These are phyloP conservation scores for Claviceps fusiformis DNA, from an alignment of 2,329 filamentous ascomycete species.

Conservation along the genomic window DNA sequence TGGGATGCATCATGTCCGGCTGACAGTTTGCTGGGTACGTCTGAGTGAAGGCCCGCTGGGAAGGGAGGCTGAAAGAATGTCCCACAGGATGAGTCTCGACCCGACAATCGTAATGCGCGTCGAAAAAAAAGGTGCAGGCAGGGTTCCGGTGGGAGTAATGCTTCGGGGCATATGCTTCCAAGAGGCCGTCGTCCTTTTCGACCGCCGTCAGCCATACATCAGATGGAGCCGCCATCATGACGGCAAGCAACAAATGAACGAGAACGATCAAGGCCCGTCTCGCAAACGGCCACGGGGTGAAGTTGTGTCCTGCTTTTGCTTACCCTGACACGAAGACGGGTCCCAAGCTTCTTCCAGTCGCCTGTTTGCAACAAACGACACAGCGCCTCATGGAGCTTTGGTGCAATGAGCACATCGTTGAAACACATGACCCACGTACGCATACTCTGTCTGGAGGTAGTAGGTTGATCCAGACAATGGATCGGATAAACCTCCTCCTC, in stretches of 20 bases:
- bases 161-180: slow-evolving; percentile 6
- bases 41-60: slow-evolving; percentile 5
- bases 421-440: slow-evolving; percentile 7
- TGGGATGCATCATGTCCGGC: neutral
- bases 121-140: slow-evolving; percentile 4
- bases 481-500: slow-evolving; percentile 3
- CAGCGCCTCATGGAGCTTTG: slow-evolving; percentile 2
- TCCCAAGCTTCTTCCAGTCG: slow-evolving; percentile 6
- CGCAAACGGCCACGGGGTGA: neutral
- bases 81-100: slow-evolving; percentile 3
- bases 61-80: neutral
- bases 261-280: neutral
- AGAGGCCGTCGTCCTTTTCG: slow-evolving; percentile 1
- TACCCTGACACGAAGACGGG: slow-evolving; percentile 4
- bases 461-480: slow-evolving; percentile 4
- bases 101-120: neutral
- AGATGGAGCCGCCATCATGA: neutral
- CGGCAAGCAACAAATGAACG: neutral
- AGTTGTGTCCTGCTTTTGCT: neutral
- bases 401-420: slow-evolving; percentile 6
- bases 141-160: slow-evolving; percentile 1
- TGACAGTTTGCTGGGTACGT: neutral
- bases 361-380: slow-evolving; percentile 5
- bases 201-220: neutral
- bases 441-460: neutral